These are phyloP conservation scores for Colletotrichum viniferum DNA, from an alignment of 2,329 filamentous ascomycete genomes.

Conservation along the genomic window DNA sequence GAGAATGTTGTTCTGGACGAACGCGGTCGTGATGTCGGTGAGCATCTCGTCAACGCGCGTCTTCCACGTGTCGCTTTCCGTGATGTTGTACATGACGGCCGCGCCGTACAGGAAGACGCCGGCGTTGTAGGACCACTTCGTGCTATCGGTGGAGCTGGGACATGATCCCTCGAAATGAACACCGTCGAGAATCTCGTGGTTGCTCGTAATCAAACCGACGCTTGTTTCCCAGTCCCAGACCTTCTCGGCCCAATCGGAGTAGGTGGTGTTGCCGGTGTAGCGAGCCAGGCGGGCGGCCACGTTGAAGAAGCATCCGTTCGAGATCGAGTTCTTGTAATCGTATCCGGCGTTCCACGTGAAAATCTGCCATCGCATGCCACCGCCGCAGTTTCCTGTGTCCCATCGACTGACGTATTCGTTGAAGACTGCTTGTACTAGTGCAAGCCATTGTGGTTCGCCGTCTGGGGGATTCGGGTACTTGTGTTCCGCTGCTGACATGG, in stretches of 20 bases:
- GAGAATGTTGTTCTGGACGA: constrained; percentile 63
- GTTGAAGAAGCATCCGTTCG: constrained; percentile 74
- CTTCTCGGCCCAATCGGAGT: constrained; percentile 75
- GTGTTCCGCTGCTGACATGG: constrained; percentile 78
- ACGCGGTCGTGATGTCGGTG: constrained; percentile 43
- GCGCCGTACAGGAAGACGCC: constrained; percentile 68
- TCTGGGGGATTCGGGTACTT: constrained; percentile 71
- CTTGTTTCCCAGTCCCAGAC: constrained; percentile 69
- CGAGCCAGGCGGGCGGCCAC: constrained; percentile 72
- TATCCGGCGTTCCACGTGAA: constrained; percentile 77
- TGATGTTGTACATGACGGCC: constrained; percentile 66
- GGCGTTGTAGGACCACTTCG: constrained; percentile 73
- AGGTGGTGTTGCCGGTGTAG: constrained; percentile 81
- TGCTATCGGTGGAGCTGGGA: constrained; percentile 59
- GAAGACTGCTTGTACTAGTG: constrained; percentile 78
- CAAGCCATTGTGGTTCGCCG: constrained; percentile 73
- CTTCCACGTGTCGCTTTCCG: constrained; percentile 59
- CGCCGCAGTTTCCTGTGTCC: constrained; percentile 69
- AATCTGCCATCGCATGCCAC: constrained; percentile 86
- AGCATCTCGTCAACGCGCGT: constrained; percentile 63
- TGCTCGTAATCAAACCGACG: constrained; percentile 59
- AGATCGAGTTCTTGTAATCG: constrained; percentile 71
- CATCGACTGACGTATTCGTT: constrained; percentile 78
- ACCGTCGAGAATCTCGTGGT: constrained; percentile 60
- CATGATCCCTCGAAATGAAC: constrained; percentile 54